Conservation (phyloP, 2,329 filamentous ascomycete species). For the Onygenales sp. region DNA sequence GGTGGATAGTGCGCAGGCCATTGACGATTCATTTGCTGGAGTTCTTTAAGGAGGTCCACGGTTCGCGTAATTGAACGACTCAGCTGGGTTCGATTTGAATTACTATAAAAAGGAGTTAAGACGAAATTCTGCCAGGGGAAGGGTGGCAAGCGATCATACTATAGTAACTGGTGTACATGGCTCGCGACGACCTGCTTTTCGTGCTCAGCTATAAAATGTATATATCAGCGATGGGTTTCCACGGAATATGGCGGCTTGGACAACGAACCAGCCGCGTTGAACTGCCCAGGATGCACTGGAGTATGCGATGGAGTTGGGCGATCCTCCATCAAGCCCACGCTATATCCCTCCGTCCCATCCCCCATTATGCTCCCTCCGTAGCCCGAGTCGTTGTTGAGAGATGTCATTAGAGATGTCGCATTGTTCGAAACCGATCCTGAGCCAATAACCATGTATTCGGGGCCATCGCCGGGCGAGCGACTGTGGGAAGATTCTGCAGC, state of each 20-base stretch:
- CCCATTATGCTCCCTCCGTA: conserved; percentile 74
- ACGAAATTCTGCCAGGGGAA: background rate
- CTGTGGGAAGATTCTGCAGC: conserved; percentile 16
- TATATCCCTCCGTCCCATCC: conserved; percentile 48
- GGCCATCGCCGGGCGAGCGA: conserved; percentile 22
- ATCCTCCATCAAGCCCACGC: conserved; percentile 48
- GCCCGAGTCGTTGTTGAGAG: conserved; percentile 81
- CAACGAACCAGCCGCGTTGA: conserved; percentile 32
- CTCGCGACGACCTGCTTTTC: conserved; percentile 63
- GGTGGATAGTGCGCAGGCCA: conserved; percentile 97
- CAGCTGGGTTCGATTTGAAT: conserved; percentile 80
- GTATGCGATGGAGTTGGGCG: conserved; percentile 48
- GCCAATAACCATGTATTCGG: conserved; percentile 81
- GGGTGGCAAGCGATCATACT: conserved; percentile 36
- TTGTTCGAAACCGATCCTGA: conserved; percentile 71
- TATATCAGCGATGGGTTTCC: conserved; percentile 11
- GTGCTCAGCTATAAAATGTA: conserved; percentile 40
- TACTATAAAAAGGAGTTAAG: conserved; percentile 36
- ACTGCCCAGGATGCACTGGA: conserved; percentile 39
- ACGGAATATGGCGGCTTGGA: background rate
- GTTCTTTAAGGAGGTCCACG: conserved; percentile 68
- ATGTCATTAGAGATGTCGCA: conserved; percentile 67
- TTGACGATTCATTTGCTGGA: conserved; percentile 79
- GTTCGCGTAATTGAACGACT: conserved; percentile 79
- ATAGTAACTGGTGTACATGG: conserved; percentile 86